Evolutionary conservation across 345 rosid species (phyloP).

Genomic region (Murraya paniculata): DNA sequence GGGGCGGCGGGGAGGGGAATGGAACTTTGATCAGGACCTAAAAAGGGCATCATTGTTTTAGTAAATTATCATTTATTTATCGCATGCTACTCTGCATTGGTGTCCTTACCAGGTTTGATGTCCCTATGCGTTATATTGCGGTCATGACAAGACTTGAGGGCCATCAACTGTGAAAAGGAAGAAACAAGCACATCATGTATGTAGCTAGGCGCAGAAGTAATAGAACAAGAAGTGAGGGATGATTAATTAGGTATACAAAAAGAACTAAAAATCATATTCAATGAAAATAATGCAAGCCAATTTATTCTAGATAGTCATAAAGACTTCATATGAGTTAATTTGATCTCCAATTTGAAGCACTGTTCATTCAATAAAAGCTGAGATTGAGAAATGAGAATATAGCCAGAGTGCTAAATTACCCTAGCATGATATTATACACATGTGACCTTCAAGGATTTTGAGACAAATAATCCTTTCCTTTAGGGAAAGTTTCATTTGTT

Average conservation of each 20-base stretch:
- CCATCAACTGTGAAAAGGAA: constrained; percentile 59
- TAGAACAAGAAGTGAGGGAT: neutral
- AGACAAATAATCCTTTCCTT: neutral
- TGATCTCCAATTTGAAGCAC: neutral
- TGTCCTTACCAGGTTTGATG: constrained; percentile 83
- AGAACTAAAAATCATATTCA: neutral
- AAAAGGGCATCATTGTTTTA: neutral
- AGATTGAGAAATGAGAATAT: neutral
- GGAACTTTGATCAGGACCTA: constrained; percentile 10
- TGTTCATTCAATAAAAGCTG: neutral
- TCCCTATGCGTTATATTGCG: constrained; percentile 96
- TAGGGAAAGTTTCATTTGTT: neutral
- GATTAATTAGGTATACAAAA: neutral
- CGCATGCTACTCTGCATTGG: neutral
- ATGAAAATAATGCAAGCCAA: neutral
- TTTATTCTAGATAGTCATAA: neutral
- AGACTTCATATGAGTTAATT: neutral
- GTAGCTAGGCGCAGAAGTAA: neutral
- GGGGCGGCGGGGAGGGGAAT: too few species aligned
- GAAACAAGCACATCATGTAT: neutral
- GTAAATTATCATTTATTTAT: too few species aligned
- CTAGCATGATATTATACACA: neutral
- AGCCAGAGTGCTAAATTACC: neutral
- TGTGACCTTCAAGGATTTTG: neutral
- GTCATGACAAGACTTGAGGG: constrained; percentile 85